Evolutionary conservation across 371 early-diverging fungal species (phyloP).

Genomic region (Parasitella parasitica): DNA sequence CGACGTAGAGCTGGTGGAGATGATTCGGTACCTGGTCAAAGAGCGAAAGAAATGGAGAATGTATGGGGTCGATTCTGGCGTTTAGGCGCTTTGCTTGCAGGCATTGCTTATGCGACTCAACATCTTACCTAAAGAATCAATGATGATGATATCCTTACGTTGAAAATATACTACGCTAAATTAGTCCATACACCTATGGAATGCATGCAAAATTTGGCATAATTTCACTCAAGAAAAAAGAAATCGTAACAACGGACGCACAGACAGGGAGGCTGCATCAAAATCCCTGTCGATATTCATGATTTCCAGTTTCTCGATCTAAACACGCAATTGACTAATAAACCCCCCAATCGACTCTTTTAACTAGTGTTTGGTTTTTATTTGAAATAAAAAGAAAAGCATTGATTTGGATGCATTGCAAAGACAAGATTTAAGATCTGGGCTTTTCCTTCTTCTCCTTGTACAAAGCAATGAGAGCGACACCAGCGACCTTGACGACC

Average conservation of each 20-base stretch:
- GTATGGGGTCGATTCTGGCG: constrained; percentile 25
- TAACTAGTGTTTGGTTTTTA: too few relatives aligned
- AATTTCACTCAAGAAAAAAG: not conserved
- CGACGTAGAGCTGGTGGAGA: constrained; percentile 34
- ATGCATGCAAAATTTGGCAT: not conserved
- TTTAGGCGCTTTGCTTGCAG: constrained; percentile 18
- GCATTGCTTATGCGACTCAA: constrained; percentile 26
- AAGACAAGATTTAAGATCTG: constrained; percentile 88
- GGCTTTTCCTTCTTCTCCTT: constrained; percentile 99
- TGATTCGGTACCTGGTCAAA: not conserved
- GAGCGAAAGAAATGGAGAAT: constrained; percentile 7
- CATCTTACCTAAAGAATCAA: not conserved
- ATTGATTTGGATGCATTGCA: too few relatives aligned
- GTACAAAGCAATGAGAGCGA: constrained; percentile 98
- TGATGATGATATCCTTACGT: not conserved
- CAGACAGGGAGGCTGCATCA: too few relatives aligned
- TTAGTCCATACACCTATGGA: not conserved
- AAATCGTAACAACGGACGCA: not conserved
- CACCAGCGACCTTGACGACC: constrained; percentile 99
- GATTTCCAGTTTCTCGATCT: too few relatives aligned
- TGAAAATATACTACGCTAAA: not conserved
- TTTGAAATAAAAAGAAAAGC: too few relatives aligned
- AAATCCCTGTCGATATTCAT: too few relatives aligned
- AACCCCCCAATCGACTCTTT: too few relatives aligned
- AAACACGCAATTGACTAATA: too few relatives aligned